Conservation (phyloP, 176 grass and related monocot genomes). For the Puya raimondii region DNA sequence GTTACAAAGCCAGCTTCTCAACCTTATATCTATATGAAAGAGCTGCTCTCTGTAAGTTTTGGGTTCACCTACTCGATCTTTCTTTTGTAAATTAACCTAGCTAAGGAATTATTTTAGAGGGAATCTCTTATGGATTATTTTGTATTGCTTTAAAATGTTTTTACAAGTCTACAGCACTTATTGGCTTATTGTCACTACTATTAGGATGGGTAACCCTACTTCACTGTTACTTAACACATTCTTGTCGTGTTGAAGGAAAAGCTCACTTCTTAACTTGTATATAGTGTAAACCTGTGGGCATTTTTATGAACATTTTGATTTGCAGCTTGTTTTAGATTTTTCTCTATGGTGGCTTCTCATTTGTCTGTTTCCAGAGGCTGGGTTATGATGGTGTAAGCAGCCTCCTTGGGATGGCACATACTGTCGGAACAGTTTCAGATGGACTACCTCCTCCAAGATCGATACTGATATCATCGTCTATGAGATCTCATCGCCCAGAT, state of each 20-base stretch:
- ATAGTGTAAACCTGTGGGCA: background rate
- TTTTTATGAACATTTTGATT: background rate
- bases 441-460: slow-evolving; percentile 71
- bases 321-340: background rate
- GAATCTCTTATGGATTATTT: background rate
- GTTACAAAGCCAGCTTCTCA: slow-evolving; percentile 50
- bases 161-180: background rate
- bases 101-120: background rate
- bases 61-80: background rate
- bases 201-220: background rate
- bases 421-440: slow-evolving; percentile 54
- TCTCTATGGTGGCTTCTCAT: slow-evolving; percentile 2
- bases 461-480: slow-evolving; percentile 52
- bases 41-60: slow-evolving; percentile 64
- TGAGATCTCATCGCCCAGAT: slow-evolving; percentile 52
- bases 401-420: slow-evolving; percentile 63
- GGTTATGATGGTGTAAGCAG: slow-evolving; percentile 55
- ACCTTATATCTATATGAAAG: slow-evolving; percentile 52
- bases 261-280: background rate
- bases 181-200: background rate
- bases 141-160: background rate
- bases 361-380: slow-evolving; percentile 33
- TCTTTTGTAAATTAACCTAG: background rate
- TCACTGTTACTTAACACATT: background rate
- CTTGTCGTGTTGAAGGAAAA: background rate